Evolutionary conservation across 768 basidiomycete genomes (phyloP), one percentile per base, ranked within the genome.

Genomic region (Suillus discolor): DNA sequence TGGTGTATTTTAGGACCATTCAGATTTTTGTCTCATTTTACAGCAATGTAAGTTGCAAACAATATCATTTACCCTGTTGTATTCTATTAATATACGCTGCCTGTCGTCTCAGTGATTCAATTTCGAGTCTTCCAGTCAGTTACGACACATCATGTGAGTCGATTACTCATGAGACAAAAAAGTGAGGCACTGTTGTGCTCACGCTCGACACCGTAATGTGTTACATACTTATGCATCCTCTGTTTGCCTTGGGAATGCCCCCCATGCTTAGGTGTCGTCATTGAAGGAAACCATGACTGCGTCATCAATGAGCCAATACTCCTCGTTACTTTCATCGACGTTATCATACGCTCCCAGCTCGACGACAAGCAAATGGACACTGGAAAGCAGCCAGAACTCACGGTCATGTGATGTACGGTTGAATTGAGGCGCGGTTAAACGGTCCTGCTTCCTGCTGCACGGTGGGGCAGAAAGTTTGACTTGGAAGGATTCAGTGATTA

Each of bases 221-320:
- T 42, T 41, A 20, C n/a, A 57, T 59, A 61, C 57, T 57, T 61
- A 62, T 53, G 47, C 12, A 23, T 51, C 39, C 28, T 28, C 28
- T 20, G 47, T 25, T 49, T 57, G 65, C 25, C 63, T 62, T 69
- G 74, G 69, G 68, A 71, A 70, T 57, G 20, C 31, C 38, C 51
- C 34, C 55, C 38, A 57, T 34, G 42, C 54, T 60, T 54, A 64
- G 25, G 39, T 28, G 1, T 59, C 18, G 51, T 65, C 25, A 42
- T 57, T 62, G 63, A 54, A 57, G 60, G 66, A 66, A 51, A 53
- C 51, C 66, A 77, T 74, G 71, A 71, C 72, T 68, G 11, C 36
- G 23, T 44, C 49, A 16, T 34, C 73, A 13, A 65, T 74, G 16
- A 66, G 47, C 38, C 8, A 55, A 4, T 44, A 65, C 34, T 39